Conservation (phyloP, 2,329 filamentous ascomycete genomes). For the Pseudogymnoascus sp. region DNA sequence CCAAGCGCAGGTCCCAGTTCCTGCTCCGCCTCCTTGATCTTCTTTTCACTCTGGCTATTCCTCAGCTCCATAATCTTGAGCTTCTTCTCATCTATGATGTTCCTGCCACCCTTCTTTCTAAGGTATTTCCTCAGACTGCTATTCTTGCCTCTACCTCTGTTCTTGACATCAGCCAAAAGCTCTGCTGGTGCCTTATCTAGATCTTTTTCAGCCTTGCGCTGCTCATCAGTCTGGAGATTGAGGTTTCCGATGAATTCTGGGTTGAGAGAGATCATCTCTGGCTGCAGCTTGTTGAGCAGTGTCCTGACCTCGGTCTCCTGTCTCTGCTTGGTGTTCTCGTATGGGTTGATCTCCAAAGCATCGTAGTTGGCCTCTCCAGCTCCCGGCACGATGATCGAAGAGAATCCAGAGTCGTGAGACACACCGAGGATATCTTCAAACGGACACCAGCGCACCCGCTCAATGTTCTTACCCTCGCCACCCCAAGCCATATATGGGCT, state of each 20-base stretch:
- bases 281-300: constrained; percentile 87
- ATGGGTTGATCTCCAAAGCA: constrained; percentile 86
- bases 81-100: constrained; percentile 93
- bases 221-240: constrained; percentile 70
- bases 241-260: constrained; percentile 86
- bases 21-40: constrained; percentile 56
- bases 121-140: constrained; percentile 80
- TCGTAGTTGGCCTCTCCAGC: constrained; percentile 98
- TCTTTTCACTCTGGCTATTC: constrained; percentile 58
- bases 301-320: constrained; percentile 86
- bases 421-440: constrained; percentile 90
- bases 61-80: constrained; percentile 77
- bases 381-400: constrained; percentile 81
- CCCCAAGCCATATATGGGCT: constrained; percentile 92
- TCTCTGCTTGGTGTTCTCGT: constrained; percentile 85
- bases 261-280: constrained; percentile 94
- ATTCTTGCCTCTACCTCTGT: constrained; percentile 82
- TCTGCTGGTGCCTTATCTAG: constrained; percentile 60
- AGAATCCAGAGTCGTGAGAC: constrained; percentile 77
- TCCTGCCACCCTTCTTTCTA: constrained; percentile 84
- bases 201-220: constrained; percentile 68
- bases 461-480: constrained; percentile 71
- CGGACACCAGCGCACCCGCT: constrained; percentile 83
- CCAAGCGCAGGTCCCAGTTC: constrained; percentile 79
- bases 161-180: constrained; percentile 55